Evolutionary conservation across 2,329 filamentous ascomycete species (phyloP), one percentile per base, ranked within the genome.

Genomic region (Hypoxylon sp.): DNA sequence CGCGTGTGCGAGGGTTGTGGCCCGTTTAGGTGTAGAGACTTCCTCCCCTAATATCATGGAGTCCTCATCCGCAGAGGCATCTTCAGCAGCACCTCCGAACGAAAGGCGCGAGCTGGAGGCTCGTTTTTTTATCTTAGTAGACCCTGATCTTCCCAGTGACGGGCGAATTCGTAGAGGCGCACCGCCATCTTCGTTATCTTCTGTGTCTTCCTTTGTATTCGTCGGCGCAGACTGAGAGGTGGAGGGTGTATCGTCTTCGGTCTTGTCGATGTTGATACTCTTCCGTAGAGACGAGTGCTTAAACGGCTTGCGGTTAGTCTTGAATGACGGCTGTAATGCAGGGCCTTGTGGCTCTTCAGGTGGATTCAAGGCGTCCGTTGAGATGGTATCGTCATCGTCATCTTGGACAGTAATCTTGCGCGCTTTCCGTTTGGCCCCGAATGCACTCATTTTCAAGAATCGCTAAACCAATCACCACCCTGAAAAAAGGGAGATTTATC

Each of bases 351-450:
- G 37, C 62, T 75, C 74, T 50, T 73, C 70, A 29, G 73, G 72
- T 15, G 74, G 73, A 17, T 77, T 76, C 31, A 75, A 57, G 3
- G 73, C 70, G 46, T 71, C 70, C 47, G 70, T 39, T 15, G 70
- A 55, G 13, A 62, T 42, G 19, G 61, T 54, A 52, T 67, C 66
- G 32, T 77, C 77, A 42, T 83, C 82, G 1, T 90, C 90, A 2
- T 92, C 92, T 46, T 88, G 84, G 0, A 88, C 84, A 51, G 89
- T 91, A 73, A 97, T 92, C 75, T 94, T 92, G 72, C 92, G 91
- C 51, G 92, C 90, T 73, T 96, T 94, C 70, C 88, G 82, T 74
- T 88, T 90, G 1, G 83, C 79, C 3, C 82, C 83, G 63, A 90
- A 90, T 5, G 85, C 80, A 70, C 82, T 86, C 86, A 88, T 88